phyloP scores from a whole-genome alignment of 352 stramenopile species.

The Globisporangium uncinulatum region DNA sequence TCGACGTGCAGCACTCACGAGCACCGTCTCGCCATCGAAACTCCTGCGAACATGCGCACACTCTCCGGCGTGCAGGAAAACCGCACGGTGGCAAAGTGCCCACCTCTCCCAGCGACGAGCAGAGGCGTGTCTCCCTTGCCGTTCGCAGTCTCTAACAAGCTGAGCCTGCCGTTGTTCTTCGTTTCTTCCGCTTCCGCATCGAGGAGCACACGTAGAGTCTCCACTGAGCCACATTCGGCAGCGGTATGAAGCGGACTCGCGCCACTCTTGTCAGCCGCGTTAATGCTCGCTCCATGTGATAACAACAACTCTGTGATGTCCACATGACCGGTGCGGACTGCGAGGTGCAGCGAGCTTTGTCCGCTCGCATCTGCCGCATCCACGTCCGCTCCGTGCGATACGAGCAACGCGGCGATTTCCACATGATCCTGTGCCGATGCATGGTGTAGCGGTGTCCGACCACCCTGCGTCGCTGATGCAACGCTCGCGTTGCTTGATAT shows the following conservation, averaged over 20 bases:
- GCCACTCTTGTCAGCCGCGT: neutral
- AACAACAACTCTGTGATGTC: neutral
- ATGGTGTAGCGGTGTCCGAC: too few species aligned
- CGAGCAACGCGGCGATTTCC: too few species aligned
- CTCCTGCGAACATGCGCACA: neutral
- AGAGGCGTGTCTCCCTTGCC: neutral
- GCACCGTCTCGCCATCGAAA: conserved; percentile 4
- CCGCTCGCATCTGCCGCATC: neutral
- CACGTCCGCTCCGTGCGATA: neutral
- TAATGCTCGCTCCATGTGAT: neutral
- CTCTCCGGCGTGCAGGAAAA: neutral
- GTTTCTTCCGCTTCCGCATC: too few species aligned
- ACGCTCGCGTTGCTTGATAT: too few species aligned
- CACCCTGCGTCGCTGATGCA: too few species aligned
- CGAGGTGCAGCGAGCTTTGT: neutral
- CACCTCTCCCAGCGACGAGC: neutral
- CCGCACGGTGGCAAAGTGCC: neutral
- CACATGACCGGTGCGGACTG: neutral
- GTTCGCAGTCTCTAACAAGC: conserved; percentile 1
- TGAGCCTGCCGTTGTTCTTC: too few species aligned
- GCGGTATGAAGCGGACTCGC: neutral
- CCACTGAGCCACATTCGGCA: neutral
- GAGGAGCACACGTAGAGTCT: neutral
- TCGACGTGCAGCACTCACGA: neutral
- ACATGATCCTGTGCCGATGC: too few species aligned